Evolutionary conservation across 2,329 filamentous ascomycete genomes (phyloP), one percentile per base, ranked within the genome.

Genomic region (Orbilia javanica): DNA sequence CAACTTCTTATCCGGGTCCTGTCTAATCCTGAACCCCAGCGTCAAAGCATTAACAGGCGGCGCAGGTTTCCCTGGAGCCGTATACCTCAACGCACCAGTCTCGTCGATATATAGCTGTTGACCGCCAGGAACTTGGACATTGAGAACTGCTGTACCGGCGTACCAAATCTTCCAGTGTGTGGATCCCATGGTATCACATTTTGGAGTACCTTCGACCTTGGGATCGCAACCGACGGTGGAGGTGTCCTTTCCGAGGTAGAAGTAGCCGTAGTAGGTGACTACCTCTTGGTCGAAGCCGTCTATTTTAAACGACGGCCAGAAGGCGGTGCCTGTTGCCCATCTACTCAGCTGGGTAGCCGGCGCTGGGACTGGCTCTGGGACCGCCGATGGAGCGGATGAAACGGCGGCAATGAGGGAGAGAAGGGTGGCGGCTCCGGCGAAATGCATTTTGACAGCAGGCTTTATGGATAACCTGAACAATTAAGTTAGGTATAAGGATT

Each of bases 31-130:
- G 84, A 90, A 90, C 27, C 87, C 86, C 1, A 85, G 86, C 15
- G 83, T 64, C 39, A 86, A 82, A 4, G 88, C 86, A 7, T 88
- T 89, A 0, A 83, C 76, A 0, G 89, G 88, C 2, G 87, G 86
- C 66, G 81, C 83, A 0, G 83, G 83, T 0, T 88, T 89, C 83
- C 90, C 88, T 0, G 89, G 85, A 18, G 81, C 78, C 0, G 89
- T 88, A 84, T 88, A 91, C 65, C 85, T 85, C 70, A 92, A 83
- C 11, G 86, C 84, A 6, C 90, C 90, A 25, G 85, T 83, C 2
- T 86, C 84, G 2, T 84, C 84, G 68, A 91, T 85, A 82, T 89
- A 92, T 80, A 90, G 85, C 72, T 86, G 83, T 81, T 92, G 90
- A 29, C 90, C 90, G 27, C 89, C 90, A 4, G 90, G 89, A 50